Conservation (phyloP, 352 stramenopile species). For the Halophytophthora polymorphica region DNA sequence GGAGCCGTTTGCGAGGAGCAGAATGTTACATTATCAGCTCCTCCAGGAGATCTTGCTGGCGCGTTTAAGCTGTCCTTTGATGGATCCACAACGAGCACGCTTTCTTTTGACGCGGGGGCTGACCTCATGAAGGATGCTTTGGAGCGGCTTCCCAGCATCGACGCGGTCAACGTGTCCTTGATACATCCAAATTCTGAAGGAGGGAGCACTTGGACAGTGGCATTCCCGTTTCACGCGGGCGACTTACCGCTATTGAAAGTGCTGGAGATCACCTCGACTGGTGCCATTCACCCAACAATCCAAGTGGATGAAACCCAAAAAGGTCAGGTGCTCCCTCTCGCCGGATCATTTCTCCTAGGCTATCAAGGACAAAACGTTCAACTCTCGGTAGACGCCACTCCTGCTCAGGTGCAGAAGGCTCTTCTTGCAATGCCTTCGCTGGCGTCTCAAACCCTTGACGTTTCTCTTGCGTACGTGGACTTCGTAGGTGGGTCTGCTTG, state of each 20-base stretch:
- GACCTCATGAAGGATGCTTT: neutral
- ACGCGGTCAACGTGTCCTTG: slow-evolving; percentile 24
- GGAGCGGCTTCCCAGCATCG: slow-evolving; percentile 14
- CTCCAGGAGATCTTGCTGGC: slow-evolving; percentile 8
- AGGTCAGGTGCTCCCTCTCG: slow-evolving; percentile 6
- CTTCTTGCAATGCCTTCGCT: slow-evolving; percentile 3
- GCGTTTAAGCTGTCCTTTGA: slow-evolving; percentile 15
- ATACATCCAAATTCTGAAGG: slow-evolving; percentile 19
- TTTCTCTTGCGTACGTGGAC: slow-evolving; percentile 6
- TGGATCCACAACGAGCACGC: neutral
- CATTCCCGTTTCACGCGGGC: slow-evolving; percentile 30
- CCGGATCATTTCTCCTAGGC: slow-evolving; percentile 12
- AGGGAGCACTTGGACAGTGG: slow-evolving; percentile 28
- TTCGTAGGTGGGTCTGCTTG: slow-evolving; percentile 16
- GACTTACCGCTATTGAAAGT: slow-evolving; percentile 17
- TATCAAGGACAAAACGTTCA: slow-evolving; percentile 11
- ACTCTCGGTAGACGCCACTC: neutral
- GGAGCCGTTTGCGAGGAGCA: slow-evolving; percentile 20
- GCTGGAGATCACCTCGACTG: slow-evolving; percentile 1
- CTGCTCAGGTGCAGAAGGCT: neutral
- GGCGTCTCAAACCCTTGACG: neutral
- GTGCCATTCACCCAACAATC: neutral
- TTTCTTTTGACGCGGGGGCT: slow-evolving; percentile 6
- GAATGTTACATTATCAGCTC: slow-evolving; percentile 15
- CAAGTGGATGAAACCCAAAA: slow-evolving; percentile 3